These are phyloP conservation scores for Prunus mongolica DNA, from an alignment of 306 rosid species.

Conservation along the genomic window DNA sequence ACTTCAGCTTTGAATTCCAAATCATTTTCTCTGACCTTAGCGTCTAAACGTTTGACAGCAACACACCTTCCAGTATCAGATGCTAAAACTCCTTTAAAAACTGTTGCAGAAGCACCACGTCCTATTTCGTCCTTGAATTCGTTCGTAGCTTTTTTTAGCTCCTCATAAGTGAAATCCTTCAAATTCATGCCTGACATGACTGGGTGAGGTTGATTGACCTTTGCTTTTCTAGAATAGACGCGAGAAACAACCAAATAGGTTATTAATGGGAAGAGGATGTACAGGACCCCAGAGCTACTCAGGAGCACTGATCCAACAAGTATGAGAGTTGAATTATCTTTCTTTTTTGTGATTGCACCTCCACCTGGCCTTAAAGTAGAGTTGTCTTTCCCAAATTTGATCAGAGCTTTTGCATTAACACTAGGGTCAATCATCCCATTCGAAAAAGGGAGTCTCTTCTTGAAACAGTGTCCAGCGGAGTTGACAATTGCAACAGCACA, in stretches of 20 bases:
- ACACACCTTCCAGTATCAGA: slow-evolving; percentile 6
- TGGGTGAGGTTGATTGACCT: neutral
- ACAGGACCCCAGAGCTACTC: neutral
- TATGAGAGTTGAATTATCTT: neutral
- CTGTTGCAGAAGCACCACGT: slow-evolving; percentile 26
- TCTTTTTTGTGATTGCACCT: neutral
- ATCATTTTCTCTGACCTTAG: slow-evolving; percentile 32
- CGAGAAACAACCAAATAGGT: neutral
- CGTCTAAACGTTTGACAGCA: slow-evolving; percentile 44
- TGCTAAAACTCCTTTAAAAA: slow-evolving; percentile 26
- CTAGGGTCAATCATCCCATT: neutral
- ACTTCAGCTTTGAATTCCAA: slow-evolving; percentile 38
- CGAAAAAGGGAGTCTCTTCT: slow-evolving; percentile 22
- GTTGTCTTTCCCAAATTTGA: slow-evolving; percentile 14
- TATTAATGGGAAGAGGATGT: neutral
- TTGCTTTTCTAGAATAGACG: neutral
- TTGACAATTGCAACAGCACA: slow-evolving; percentile 29
- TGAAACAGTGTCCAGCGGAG: neutral
- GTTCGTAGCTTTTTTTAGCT: slow-evolving; percentile 13
- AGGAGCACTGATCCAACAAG: neutral
- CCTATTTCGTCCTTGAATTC: slow-evolving; percentile 31
- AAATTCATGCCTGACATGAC: slow-evolving; percentile 7
- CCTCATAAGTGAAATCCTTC: slow-evolving; percentile 15
- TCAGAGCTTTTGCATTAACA: neutral
- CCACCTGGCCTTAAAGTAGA: neutral